Evolutionary conservation across 73 alveolate species (phyloP).

Genomic region (Uronychia setigera): DNA sequence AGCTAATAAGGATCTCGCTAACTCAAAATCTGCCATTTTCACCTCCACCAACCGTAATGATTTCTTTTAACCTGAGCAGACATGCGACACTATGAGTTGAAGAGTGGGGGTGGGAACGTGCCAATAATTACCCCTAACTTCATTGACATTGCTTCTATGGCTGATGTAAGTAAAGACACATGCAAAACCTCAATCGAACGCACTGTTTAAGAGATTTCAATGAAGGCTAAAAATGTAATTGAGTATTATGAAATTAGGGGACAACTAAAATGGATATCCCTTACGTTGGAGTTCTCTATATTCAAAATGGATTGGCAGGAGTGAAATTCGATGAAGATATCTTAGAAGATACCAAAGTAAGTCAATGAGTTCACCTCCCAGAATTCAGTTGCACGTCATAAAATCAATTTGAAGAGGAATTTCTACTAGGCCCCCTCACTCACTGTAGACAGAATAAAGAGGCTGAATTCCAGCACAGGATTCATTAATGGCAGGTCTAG

Average conservation of each 20-base stretch:
- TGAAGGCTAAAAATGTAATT: conserved; percentile 13
- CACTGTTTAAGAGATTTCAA: not conserved
- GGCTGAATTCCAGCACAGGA: not conserved
- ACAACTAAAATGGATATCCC: conserved; percentile 52
- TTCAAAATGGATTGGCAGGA: conserved; percentile 55
- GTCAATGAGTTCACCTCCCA: not conserved
- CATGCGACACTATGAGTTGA: not conserved
- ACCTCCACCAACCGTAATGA: not conserved
- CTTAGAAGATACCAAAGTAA: not conserved
- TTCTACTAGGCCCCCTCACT: not conserved
- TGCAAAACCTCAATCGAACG: not conserved
- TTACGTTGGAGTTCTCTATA: conserved; percentile 53
- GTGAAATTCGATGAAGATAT: conserved; percentile 36
- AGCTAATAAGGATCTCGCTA: not conserved
- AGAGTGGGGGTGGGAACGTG: not conserved
- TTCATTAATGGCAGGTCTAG: too few species aligned
- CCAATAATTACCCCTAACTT: not conserved
- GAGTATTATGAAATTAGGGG: not conserved
- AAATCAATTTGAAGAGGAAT: not conserved
- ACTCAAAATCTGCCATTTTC: not conserved
- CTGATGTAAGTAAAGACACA: not conserved
- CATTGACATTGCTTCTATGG: not conserved
- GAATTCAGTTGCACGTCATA: not conserved
- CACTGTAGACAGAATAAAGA: not conserved
- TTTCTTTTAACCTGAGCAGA: not conserved